These are phyloP conservation scores for Teunomyces panamensis DNA, from an alignment of 805 yeast genomes.

Conservation along the genomic window DNA sequence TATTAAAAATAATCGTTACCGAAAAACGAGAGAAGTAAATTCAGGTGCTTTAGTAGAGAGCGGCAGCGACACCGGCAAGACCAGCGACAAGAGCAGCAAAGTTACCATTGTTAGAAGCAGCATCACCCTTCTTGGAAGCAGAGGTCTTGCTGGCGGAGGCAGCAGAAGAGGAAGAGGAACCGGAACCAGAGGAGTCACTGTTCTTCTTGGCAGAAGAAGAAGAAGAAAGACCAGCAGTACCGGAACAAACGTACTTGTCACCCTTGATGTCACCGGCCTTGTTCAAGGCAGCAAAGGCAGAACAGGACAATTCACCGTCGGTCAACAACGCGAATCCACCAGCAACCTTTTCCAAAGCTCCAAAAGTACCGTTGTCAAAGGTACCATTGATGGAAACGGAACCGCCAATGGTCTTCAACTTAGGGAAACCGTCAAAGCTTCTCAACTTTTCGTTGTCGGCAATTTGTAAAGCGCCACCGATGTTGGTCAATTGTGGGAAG, in stretches of 20 bases:
- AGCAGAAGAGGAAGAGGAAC: conserved; percentile 24
- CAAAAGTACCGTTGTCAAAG: conserved; percentile 76
- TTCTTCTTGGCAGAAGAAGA: conserved; percentile 40
- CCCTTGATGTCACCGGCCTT: conserved; percentile 84
- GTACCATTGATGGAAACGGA: conserved; percentile 79
- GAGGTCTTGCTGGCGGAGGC: conserved; percentile 17
- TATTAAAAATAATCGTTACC: neutral
- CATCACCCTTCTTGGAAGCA: conserved; percentile 23
- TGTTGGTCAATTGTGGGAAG: conserved; percentile 63
- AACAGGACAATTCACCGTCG: conserved; percentile 76
- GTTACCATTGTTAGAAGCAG: conserved; percentile 20
- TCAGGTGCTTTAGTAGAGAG: conserved; percentile 22
- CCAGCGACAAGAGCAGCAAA: conserved; percentile 29
- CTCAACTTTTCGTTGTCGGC: conserved; percentile 77
- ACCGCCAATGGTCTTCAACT: conserved; percentile 77
- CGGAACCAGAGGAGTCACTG: conserved; percentile 23
- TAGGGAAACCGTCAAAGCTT: conserved; percentile 68
- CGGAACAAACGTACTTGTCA: conserved; percentile 75
- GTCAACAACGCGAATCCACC: conserved; percentile 87
- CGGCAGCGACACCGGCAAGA: conserved; percentile 38
- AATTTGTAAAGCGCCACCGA: conserved; percentile 93
- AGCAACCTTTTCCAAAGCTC: conserved; percentile 69
- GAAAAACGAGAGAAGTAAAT: neutral
- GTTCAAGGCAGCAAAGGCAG: conserved; percentile 67
- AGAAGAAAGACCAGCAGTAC: conserved; percentile 48